Evolutionary conservation across 1,139 yeast species (phyloP), one percentile per base, ranked within the genome.

Genomic region (Zygosaccharomyces pseudobailii): DNA sequence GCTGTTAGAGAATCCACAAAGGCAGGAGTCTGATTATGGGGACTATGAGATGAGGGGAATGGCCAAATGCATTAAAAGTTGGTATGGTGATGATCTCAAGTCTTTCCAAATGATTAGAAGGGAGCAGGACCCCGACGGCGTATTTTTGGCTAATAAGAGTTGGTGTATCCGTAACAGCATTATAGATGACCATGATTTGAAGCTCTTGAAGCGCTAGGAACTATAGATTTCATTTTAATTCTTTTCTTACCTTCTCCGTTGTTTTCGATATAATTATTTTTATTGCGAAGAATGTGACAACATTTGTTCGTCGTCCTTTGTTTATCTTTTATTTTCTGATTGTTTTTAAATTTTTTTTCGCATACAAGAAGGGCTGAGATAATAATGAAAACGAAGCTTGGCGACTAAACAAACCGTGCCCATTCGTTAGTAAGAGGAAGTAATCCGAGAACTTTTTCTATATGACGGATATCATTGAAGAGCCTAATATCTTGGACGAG

Each of bases 111-210:
- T 72, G 42, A 73, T 85, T 7, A 77, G 97, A 63, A 70, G 67
- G 47, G 72, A 77, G 53, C 78, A 78, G 58, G 97, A 90, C 68
- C 96, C 97, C 2, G 71, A 82, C 7, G 90, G 90, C 9, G 80
- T 88, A 6, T 90, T 90, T 64, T 65, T 87, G 55, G 80, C 87
- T 57, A 88, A 92, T 28, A 76, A 75, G 60, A 76, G 75, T 30
- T 89, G 97, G 97, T 80, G 87, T 17, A 65, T 75, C 21, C 78
- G 90, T 67, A 89, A 89, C 65, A 96, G 96, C 36, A 72, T 88
- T 48, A 70, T 84, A 23, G 57, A 55, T 33, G 40, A 31, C 13
- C 35, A 43, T 19, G 52, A 49, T 10, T 19, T 41, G 17, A 32
- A 46, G 9, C 21, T 6, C 10, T 6, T 38, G 33, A 21, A 38